Evolutionary conservation across 2,329 filamentous ascomycete species (phyloP).

Genomic region (Apiospora kogelbergensis): DNA sequence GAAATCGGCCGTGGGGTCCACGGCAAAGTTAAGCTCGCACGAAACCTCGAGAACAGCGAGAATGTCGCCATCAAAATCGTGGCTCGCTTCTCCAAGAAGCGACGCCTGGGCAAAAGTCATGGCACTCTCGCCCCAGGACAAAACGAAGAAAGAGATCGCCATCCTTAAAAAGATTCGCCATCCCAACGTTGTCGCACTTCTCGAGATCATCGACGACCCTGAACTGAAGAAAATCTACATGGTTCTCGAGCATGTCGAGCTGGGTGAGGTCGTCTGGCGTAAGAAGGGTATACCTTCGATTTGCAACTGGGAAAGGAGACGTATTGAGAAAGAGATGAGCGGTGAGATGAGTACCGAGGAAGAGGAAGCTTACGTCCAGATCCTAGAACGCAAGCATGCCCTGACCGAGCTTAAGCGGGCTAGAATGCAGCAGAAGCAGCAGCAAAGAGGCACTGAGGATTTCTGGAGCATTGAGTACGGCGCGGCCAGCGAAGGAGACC

Average conservation of each 20-base stretch:
- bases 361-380: slow-evolving; percentile 59
- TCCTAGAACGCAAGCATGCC: slow-evolving; percentile 58
- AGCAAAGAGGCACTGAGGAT: slow-evolving; percentile 50
- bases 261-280: slow-evolving; percentile 92
- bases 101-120: slow-evolving; percentile 85
- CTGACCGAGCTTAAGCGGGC: slow-evolving; percentile 58
- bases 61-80: slow-evolving; percentile 99
- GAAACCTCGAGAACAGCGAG: slow-evolving; percentile 72
- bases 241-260: slow-evolving; percentile 90
- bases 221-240: slow-evolving; percentile 98
- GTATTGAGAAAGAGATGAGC: slow-evolving; percentile 71
- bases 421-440: slow-evolving; percentile 49
- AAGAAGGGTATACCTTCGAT: slow-evolving; percentile 84
- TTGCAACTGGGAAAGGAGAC: slow-evolving; percentile 76
- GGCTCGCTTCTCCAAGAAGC: slow-evolving; percentile 89
- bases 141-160: slow-evolving; percentile 93
- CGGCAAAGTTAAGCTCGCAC: slow-evolving; percentile 94
- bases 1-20: slow-evolving; percentile 95
- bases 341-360: slow-evolving; percentile 59
- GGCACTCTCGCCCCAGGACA: slow-evolving; percentile 65
- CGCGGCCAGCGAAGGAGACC: slow-evolving; percentile 53
- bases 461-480: slow-evolving; percentile 87
- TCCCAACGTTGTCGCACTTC: slow-evolving; percentile 90
- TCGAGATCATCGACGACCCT: slow-evolving; percentile 97
- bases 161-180: slow-evolving; percentile 98